Base-by-base conservation (phyloP, 1,284 basidiomycete genomes). In the Ceratobasidium sp. region DNA sequence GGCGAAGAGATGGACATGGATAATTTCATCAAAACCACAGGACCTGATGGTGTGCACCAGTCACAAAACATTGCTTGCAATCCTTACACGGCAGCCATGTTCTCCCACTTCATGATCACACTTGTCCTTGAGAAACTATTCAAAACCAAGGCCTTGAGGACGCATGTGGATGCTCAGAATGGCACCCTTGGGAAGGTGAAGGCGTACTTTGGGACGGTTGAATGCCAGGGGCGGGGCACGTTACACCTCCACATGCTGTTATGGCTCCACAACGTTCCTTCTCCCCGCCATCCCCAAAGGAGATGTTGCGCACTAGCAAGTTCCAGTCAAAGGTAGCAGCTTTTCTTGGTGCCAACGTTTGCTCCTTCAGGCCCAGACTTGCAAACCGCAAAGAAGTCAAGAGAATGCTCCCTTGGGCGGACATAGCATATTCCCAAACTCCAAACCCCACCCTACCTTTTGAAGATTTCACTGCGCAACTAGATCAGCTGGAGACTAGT, bases 1-100 rank as follows among this genome's bases (percentile, higher is more conserved):
- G 85, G 87, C 0, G 82, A 84, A 71, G 76, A 85, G 0, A 86
- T 88, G 5, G 80, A 87, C 61, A 50, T 87, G 44, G 84, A 87
- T 69, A 9, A 74, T 0, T 86, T 87, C 71, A 42, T 77, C 0
- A 40, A 77, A 4, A 80, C 80, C 3, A 28, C 77, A 5, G 85
- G 84, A 0, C 86, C 85, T 0, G 81, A 81, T 26, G 80, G 69
- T 1, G 76, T 80, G 0, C 9, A 83, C 52, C 80, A 83, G 0
- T 82, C 83, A 0, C 5, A 67, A 0, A 87, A 85, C 59, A 83
- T 87, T 3, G 83, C 85, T 0, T 12, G 33, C 0, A 85, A 89
- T 81, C 85, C 86, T 17, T 87, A 82, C 78, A 84, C 85, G 0
- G 82, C 85, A 0, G 84, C 85, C 0, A 81, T 84, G 59, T 88